Conservation (phyloP, 371 early-diverging fungal genomes). For the Mucor lusitanicus region DNA sequence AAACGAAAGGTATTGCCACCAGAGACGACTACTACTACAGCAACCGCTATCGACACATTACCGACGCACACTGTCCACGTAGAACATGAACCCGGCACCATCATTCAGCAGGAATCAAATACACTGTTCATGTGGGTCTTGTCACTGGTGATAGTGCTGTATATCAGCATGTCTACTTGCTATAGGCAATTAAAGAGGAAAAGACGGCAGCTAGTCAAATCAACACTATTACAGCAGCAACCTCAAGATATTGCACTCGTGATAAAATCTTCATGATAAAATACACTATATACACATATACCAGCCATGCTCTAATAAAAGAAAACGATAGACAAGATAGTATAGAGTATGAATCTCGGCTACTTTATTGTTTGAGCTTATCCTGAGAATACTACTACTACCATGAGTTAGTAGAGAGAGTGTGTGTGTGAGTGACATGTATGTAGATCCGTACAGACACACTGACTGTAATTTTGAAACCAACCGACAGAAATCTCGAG, state of each 20-base stretch:
- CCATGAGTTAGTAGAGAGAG: neutral
- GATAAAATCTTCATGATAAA: neutral
- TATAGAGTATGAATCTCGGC: constrained; percentile 1
- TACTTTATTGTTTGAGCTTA: neutral
- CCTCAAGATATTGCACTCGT: neutral
- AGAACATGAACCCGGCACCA: constrained; percentile 15
- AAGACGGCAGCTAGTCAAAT: neutral
- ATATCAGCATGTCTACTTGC: constrained; percentile 29
- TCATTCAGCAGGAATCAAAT: constrained; percentile 22
- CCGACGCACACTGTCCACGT: constrained; percentile 12
- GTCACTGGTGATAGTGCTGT: constrained; percentile 20
- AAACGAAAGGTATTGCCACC: constrained; percentile 9
- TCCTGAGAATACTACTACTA: neutral
- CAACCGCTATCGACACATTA: neutral
- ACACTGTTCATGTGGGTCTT: constrained; percentile 37
- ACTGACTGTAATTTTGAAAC: neutral
- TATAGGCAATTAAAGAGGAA: constrained; percentile 17
- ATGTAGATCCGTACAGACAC: neutral
- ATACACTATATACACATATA: neutral
- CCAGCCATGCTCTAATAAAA: neutral
- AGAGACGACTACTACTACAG: neutral
- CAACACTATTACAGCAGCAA: neutral
- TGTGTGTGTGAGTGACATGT: neutral
- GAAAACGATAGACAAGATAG: neutral
- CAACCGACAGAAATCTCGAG: neutral